Conservation (phyloP, 495 filamentous ascomycete species). For the Daldinia concentrica region DNA sequence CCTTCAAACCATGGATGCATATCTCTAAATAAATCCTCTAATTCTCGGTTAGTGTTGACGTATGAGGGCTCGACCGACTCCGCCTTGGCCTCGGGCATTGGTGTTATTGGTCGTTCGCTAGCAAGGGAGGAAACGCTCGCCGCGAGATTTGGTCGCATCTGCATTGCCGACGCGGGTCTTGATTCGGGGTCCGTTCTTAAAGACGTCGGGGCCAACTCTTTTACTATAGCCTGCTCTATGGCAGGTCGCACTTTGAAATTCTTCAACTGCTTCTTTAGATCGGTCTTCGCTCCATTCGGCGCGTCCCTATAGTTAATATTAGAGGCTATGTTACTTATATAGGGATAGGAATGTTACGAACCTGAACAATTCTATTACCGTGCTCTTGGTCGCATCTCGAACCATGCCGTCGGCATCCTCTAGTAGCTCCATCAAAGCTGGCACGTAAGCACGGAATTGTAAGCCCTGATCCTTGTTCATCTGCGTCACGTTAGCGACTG, state of each 20-base stretch:
- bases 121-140: conserved; percentile 61
- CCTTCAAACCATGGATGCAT: conserved; percentile 89
- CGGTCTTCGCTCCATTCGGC: conserved; percentile 82
- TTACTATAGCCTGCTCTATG: conserved; percentile 80
- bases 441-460: conserved; percentile 83
- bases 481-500: conserved; percentile 52
- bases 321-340: conserved; percentile 11
- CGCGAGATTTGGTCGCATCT: conserved; percentile 56
- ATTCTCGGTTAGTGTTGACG: conserved; percentile 79
- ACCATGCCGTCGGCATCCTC: conserved; percentile 91
- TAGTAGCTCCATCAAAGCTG: conserved; percentile 80
- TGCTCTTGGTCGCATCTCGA: conserved; percentile 80
- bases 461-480: conserved; percentile 81
- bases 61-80: conserved; percentile 81
- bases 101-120: conserved; percentile 59
- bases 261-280: conserved; percentile 83
- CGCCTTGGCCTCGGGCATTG: conserved; percentile 64
- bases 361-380: conserved; percentile 86
- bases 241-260: conserved; percentile 82
- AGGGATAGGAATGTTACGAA: conserved; percentile 51
- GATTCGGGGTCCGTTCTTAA: conserved; percentile 56
- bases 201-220: conserved; percentile 70
- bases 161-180: conserved; percentile 52
- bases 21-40: conserved; percentile 82
- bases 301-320: conserved; percentile 65